Percentiles rank a stretch among this genome's conserved stretches.
These are phyloP conservation scores for Starmerella gropengiesseri DNA, from an alignment of 805 yeast genomes.

Conservation along the genomic window DNA sequence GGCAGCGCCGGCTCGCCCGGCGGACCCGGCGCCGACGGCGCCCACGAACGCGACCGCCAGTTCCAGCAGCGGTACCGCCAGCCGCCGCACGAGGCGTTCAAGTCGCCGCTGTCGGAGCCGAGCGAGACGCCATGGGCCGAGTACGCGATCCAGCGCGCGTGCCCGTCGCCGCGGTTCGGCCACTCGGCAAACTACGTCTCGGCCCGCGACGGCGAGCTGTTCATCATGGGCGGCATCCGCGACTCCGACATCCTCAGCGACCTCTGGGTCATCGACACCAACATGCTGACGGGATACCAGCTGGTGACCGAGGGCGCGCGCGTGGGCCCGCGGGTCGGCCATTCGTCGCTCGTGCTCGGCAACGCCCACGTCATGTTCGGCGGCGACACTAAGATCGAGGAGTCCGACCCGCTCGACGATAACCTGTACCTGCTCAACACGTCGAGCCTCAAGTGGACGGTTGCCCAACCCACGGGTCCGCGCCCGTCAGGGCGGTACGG, in stretches of 20 bases:
- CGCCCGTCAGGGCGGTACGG: slow-evolving; percentile 93
- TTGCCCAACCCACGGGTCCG: slow-evolving; percentile 59
- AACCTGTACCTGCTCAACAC: slow-evolving; percentile 78
- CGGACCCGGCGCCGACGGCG: neutral
- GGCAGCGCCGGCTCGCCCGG: too few relatives aligned
- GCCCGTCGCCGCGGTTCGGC: slow-evolving; percentile 91
- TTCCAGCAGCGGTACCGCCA: slow-evolving; percentile 19
- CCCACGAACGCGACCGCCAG: slow-evolving; percentile 6
- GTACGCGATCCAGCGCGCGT: slow-evolving; percentile 31
- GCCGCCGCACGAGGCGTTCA: slow-evolving; percentile 7
- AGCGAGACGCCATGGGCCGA: slow-evolving; percentile 30
- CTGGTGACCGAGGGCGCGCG: slow-evolving; percentile 66
- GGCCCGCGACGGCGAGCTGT: slow-evolving; percentile 70
- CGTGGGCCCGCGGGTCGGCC: slow-evolving; percentile 87
- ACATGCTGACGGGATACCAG: slow-evolving; percentile 37
- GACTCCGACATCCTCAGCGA: slow-evolving; percentile 91
- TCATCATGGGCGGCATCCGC: slow-evolving; percentile 88
- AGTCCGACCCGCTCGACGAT: slow-evolving; percentile 74
- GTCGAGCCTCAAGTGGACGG: slow-evolving; percentile 65
- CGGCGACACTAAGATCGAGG: slow-evolving; percentile 73
- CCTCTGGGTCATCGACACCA: slow-evolving; percentile 75
- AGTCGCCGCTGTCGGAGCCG: slow-evolving; percentile 14
- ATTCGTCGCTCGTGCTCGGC: slow-evolving; percentile 81
- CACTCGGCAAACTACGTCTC: slow-evolving; percentile 74
- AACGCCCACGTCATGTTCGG: slow-evolving; percentile 93